Percentiles rank a stretch among this genome's conserved stretches.
Conservation (phyloP, 441 rosid species). For the Gossypium trilobum region DNA sequence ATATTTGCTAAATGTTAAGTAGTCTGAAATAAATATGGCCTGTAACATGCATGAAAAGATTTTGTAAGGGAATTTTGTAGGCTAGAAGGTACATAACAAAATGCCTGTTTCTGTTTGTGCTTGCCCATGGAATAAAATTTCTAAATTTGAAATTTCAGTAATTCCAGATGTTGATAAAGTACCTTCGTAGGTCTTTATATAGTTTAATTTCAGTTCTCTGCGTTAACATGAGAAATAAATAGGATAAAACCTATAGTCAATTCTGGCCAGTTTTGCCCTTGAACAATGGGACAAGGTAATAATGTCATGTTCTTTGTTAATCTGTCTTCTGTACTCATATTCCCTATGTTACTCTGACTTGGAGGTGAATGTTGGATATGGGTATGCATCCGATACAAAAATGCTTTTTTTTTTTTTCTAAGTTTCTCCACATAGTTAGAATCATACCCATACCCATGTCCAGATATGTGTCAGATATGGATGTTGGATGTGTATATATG, state of each 20-base stretch:
- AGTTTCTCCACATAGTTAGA: neutral
- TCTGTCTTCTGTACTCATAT: neutral
- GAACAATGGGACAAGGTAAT: neutral
- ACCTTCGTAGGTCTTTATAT: neutral
- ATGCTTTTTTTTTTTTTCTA: neutral
- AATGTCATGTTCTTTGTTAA: neutral
- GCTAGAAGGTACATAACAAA: neutral
- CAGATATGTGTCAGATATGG: neutral
- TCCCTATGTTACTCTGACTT: neutral
- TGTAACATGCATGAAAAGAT: neutral
- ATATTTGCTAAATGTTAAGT: neutral
- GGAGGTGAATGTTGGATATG: too few species aligned
- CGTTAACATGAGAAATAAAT: slow-evolving; percentile 4
- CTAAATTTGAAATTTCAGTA: neutral
- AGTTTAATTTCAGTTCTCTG: neutral
- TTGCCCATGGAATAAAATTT: neutral
- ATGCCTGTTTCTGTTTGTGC: neutral
- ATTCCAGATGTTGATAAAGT: neutral
- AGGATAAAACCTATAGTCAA: neutral
- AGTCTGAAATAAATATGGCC: neutral
- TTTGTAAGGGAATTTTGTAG: neutral
- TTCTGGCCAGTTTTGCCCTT: neutral
- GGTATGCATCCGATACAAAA: too few species aligned
- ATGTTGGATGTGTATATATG: neutral
- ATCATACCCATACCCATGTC: neutral